Percentiles rank a stretch among this genome's conserved stretches.
Conservation (phyloP, 768 basidiomycete species). For the Galerina sulciceps region DNA sequence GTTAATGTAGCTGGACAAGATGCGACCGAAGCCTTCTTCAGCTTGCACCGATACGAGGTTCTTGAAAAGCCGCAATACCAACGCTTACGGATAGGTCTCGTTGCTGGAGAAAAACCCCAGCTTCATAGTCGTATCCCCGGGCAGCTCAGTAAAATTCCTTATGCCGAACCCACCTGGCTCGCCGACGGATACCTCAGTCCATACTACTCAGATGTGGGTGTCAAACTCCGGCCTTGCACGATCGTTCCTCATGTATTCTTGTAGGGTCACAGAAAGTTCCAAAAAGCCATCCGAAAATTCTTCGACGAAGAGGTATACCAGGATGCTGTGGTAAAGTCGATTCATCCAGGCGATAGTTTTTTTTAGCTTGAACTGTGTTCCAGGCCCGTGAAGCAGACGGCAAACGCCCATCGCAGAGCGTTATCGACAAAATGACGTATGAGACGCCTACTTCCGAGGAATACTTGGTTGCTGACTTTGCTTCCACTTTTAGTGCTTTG, state of each 20-base stretch:
- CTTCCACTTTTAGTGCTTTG: constrained; percentile 45
- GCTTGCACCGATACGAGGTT: constrained; percentile 87
- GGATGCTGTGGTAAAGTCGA: constrained; percentile 36
- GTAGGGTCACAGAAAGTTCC: constrained; percentile 62
- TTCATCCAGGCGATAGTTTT: background rate
- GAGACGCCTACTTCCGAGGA: constrained; percentile 40
- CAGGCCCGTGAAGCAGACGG: constrained; percentile 78
- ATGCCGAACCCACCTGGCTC: constrained; percentile 89
- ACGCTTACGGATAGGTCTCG: constrained; percentile 72
- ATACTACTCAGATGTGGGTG: constrained; percentile 71
- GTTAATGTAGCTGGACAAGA: constrained; percentile 73
- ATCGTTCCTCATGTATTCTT: constrained; percentile 51
- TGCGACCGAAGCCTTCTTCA: constrained; percentile 86
- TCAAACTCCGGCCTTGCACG: background rate
- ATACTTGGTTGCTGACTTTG: background rate
- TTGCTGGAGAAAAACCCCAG: constrained; percentile 63
- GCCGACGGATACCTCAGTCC: constrained; percentile 68
- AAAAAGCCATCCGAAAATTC: constrained; percentile 67
- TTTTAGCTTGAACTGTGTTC: background rate
- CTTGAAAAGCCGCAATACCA: constrained; percentile 75
- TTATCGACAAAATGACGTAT: constrained; percentile 89
- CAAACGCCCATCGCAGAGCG: constrained; percentile 77
- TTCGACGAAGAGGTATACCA: constrained; percentile 69
- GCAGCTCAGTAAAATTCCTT: constrained; percentile 76
- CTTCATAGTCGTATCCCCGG: constrained; percentile 58